A percentile compares a stretch with the other conserved stretches of the same genome.
phyloP scores from a whole-genome alignment of 495 filamentous ascomycete species.

The Neurospora sp. region DNA sequence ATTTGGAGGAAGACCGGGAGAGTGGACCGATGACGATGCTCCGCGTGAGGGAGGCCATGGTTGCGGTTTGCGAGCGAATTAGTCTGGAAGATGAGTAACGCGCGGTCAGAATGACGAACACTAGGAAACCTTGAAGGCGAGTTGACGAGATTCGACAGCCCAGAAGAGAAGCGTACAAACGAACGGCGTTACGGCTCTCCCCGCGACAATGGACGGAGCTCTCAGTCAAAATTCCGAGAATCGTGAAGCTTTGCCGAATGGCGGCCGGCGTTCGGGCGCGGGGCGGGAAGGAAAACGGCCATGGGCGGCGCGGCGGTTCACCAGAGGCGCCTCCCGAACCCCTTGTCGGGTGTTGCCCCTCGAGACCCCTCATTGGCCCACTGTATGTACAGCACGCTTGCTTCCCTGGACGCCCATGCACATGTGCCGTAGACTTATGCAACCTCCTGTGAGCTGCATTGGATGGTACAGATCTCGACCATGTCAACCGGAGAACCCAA shows the following conservation, averaged over 20 bases:
- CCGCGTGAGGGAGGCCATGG: constrained; percentile 13
- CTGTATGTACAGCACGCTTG: neutral
- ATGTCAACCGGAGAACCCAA: neutral
- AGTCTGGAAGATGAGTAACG: neutral
- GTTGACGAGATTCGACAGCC: neutral
- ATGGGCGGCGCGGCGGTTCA: neutral
- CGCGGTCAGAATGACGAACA: neutral
- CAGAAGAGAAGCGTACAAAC: neutral
- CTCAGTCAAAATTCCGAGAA: neutral
- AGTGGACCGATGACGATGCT: neutral
- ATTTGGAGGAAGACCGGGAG: neutral
- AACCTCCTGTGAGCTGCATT: neutral
- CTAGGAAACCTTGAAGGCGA: neutral
- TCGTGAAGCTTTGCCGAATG: neutral
- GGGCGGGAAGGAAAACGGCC: neutral
- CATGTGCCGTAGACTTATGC: neutral
- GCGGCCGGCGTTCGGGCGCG: neutral
- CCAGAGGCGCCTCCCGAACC: neutral
- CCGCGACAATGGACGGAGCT: neutral
- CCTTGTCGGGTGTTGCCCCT: neutral
- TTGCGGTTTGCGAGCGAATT: neutral
- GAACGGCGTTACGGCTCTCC: neutral
- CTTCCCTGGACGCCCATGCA: neutral
- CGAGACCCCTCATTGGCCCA: neutral
- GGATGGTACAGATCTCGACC: neutral